Evolutionary conservation across 345 rosid genomes (phyloP).

Genomic region (Turritis glabra): DNA sequence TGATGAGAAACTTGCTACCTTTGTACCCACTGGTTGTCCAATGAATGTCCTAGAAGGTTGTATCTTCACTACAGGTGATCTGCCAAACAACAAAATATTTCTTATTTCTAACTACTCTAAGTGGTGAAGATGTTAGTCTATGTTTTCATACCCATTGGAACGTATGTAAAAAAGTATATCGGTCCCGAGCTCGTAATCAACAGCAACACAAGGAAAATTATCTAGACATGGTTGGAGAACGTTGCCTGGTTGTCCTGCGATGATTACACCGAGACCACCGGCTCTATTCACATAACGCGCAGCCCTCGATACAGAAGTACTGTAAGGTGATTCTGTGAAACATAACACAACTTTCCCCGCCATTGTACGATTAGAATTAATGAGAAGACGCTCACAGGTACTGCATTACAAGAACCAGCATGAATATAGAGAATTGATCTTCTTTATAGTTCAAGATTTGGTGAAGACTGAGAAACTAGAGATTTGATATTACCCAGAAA

Average conservation of each 20-base stretch:
- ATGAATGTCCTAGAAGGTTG: conserved; percentile 24
- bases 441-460: neutral
- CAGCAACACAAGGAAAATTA: conserved; percentile 42
- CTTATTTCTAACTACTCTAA: neutral
- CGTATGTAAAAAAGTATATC: conserved; percentile 40
- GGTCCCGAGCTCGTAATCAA: conserved; percentile 43
- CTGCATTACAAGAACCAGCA: conserved; percentile 8
- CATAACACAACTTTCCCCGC: conserved; percentile 34
- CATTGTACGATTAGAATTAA: conserved; percentile 23
- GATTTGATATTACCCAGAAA: conserved; percentile 9
- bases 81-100: neutral
- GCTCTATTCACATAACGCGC: conserved; percentile 30
- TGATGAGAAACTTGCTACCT: conserved; percentile 27
- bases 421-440: neutral
- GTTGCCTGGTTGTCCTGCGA: conserved; percentile 31
- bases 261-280: conserved; percentile 41
- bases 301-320: conserved; percentile 16
- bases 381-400: conserved; percentile 15
- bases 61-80: conserved; percentile 20
- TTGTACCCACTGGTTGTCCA: conserved; percentile 31
- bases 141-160: conserved; percentile 36
- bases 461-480: neutral
- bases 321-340: conserved; percentile 27
- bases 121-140: neutral
- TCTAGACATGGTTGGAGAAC: conserved; percentile 29